A percentile compares a stretch with the other conserved stretches of the same genome.
phyloP scores from a whole-genome alignment of 345 rosid genomes.

The Luvunga scandens region DNA sequence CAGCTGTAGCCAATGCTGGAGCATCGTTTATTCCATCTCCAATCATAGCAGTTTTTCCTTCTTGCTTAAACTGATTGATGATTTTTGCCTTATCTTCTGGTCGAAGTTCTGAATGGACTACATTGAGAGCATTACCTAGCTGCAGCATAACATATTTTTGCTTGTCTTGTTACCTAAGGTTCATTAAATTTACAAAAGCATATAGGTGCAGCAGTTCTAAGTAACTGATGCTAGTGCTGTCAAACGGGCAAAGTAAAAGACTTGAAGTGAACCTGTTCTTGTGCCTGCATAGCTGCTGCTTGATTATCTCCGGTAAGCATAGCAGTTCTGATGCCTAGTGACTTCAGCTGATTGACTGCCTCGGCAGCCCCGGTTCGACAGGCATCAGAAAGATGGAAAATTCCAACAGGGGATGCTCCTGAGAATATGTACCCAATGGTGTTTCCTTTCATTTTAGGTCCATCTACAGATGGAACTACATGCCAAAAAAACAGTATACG shows the following conservation, averaged over 20 bases:
- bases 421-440: conserved; percentile 61
- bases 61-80: conserved; percentile 43
- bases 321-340: conserved; percentile 49
- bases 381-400: conserved; percentile 70
- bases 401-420: conserved; percentile 41
- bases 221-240: not conserved
- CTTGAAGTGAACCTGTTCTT: conserved; percentile 57
- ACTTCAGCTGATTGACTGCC: conserved; percentile 59
- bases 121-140: conserved; percentile 59
- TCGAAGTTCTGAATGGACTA: conserved; percentile 66
- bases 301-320: conserved; percentile 90
- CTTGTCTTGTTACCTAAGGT: not conserved
- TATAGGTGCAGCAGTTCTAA: not conserved
- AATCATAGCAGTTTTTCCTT: conserved; percentile 73
- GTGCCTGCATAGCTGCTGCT: conserved; percentile 64
- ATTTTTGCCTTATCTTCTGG: conserved; percentile 73
- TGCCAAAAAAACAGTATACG: not conserved
- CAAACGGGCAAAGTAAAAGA: not conserved
- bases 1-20: conserved; percentile 87
- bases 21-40: conserved; percentile 96
- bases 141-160: conserved; percentile 28
- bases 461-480: conserved; percentile 39
- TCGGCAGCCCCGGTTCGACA: conserved; percentile 73
- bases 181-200: not conserved
- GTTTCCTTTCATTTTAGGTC: conserved; percentile 40